Evolutionary conservation across 768 basidiomycete species (phyloP).

Genomic region (Myochromella boudieri): DNA sequence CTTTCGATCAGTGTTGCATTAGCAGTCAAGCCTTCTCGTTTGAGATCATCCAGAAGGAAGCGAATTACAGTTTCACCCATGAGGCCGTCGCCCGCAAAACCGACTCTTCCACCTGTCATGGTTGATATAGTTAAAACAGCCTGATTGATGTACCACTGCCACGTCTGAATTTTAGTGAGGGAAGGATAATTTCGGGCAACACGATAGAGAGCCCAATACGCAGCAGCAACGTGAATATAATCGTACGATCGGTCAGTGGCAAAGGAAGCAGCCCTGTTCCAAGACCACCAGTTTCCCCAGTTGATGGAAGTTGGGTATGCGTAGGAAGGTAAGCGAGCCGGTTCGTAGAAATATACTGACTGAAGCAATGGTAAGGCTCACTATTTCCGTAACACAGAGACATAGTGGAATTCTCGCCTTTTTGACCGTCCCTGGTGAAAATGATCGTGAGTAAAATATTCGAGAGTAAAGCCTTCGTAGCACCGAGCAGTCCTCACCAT

Average conservation of each 20-base stretch:
- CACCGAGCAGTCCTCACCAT: constrained; percentile 32
- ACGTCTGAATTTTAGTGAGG: constrained; percentile 44
- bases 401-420: constrained; percentile 31
- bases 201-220: constrained; percentile 58
- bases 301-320: constrained; percentile 45
- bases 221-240: constrained; percentile 46
- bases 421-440: constrained; percentile 45
- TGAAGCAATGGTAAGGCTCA: constrained; percentile 20
- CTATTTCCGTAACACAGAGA: not conserved
- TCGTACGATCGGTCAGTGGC: constrained; percentile 54
- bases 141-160: constrained; percentile 60
- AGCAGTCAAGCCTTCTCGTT: constrained; percentile 47
- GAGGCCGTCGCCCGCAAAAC: constrained; percentile 45
- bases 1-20: constrained; percentile 47
- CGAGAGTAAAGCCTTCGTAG: too few relatives aligned
- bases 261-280: constrained; percentile 48
- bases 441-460: constrained; percentile 1
- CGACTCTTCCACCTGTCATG: constrained; percentile 46
- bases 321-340: constrained; percentile 42
- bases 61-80: constrained; percentile 60
- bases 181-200: constrained; percentile 57
- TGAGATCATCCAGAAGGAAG: constrained; percentile 47
- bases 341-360: constrained; percentile 55
- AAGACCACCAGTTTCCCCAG: constrained; percentile 60
- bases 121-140: constrained; percentile 46